These are phyloP conservation scores for Simplicillium sp. DNA, from an alignment of 2,329 filamentous ascomycete species.

Conservation along the genomic window DNA sequence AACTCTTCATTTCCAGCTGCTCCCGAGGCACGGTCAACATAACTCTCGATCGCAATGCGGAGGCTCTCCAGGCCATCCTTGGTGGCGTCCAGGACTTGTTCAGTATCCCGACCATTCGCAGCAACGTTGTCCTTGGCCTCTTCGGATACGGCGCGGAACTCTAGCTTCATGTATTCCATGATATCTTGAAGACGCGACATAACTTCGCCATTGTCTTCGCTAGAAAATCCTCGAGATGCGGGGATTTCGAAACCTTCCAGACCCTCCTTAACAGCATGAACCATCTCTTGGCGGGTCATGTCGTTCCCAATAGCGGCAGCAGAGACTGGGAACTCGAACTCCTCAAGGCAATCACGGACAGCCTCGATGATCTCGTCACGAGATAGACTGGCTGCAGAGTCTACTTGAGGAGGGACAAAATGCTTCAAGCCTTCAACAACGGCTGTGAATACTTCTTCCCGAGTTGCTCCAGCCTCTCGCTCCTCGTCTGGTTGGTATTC, in stretches of 20 bases:
- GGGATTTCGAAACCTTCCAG: slow-evolving; percentile 41
- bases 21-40: slow-evolving; percentile 64
- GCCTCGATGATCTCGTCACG: slow-evolving; percentile 76
- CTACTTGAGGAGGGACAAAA: slow-evolving; percentile 64
- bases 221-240: slow-evolving; percentile 27
- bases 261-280: slow-evolving; percentile 54
- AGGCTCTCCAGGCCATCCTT: slow-evolving; percentile 81
- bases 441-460: slow-evolving; percentile 77
- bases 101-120: slow-evolving; percentile 70
- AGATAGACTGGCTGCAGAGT: slow-evolving; percentile 60
- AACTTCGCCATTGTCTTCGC: slow-evolving; percentile 38
- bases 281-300: slow-evolving; percentile 51
- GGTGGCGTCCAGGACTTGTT: slow-evolving; percentile 79
- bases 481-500: slow-evolving; percentile 55
- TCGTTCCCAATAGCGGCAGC: slow-evolving; percentile 41
- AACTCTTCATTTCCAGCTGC: slow-evolving; percentile 68
- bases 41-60: slow-evolving; percentile 69
- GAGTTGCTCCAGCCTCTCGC: slow-evolving; percentile 51
- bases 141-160: slow-evolving; percentile 51
- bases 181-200: slow-evolving; percentile 54
- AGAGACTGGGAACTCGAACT: slow-evolving; percentile 65
- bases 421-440: slow-evolving; percentile 80
- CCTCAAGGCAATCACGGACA: slow-evolving; percentile 78
- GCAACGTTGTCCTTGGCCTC: slow-evolving; percentile 70
- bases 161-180: slow-evolving; percentile 46